phyloP scores from a whole-genome alignment of 495 filamentous ascomycete genomes.

The Mycothermus thermophilus region DNA sequence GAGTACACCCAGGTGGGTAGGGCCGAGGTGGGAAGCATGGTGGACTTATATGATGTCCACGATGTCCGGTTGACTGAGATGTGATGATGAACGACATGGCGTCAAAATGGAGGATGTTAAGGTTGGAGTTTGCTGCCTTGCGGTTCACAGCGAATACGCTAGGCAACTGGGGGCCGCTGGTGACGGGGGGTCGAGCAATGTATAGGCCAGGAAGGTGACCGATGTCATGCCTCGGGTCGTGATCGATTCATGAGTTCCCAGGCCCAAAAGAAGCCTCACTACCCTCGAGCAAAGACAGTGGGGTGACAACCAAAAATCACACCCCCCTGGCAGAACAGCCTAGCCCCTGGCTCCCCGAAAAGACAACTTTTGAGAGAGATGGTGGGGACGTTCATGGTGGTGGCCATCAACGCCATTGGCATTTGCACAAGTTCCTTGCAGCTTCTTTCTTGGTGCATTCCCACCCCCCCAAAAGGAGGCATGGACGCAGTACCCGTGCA shows the following conservation, averaged over 20 bases:
- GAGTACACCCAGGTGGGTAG: background rate
- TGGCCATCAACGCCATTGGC: slow-evolving; percentile 3
- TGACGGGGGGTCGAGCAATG: no score
- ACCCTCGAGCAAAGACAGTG: no score
- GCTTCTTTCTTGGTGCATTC: background rate
- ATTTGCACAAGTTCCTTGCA: slow-evolving; percentile 14
- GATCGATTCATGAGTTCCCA: no score
- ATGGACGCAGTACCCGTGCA: background rate
- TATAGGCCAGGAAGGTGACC: no score
- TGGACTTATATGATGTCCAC: slow-evolving; percentile 4
- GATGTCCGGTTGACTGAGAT: background rate
- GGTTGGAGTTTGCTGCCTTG: slow-evolving; percentile 3
- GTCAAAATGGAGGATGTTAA: background rate
- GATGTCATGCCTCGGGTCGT: no score
- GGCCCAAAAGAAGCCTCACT: no score
- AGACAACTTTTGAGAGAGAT: no score
- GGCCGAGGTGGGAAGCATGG: background rate
- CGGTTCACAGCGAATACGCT: background rate
- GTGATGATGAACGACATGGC: slow-evolving; percentile 1
- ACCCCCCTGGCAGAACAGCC: no score
- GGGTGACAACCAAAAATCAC: no score
- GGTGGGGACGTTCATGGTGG: no score
- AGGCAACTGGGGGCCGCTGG: slow-evolving; percentile 4
- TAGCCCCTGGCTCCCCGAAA: no score
- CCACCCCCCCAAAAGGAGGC: background rate